Percentiles rank a stretch among this genome's conserved stretches.
phyloP scores from a whole-genome alignment of 352 stramenopile species.

The Globisporangium spinosum region DNA sequence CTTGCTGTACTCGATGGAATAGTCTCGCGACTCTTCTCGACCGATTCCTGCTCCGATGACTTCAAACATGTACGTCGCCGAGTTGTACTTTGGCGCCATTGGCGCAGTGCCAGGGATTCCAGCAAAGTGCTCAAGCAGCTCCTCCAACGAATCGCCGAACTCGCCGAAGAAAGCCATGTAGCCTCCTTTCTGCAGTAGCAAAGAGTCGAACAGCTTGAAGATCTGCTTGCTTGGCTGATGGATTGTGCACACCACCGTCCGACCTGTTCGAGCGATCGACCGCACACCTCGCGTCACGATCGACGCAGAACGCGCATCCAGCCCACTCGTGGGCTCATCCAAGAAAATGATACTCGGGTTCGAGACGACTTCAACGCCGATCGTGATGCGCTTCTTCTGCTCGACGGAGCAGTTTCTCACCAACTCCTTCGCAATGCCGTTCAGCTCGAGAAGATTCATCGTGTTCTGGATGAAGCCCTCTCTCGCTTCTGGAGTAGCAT shows the following conservation, averaged over 20 bases:
- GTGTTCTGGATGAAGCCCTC: constrained; percentile 83
- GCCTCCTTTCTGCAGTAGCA: constrained; percentile 78
- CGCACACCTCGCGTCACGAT: constrained; percentile 86
- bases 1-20: constrained; percentile 46
- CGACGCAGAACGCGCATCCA: constrained; percentile 84
- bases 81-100: constrained; percentile 76
- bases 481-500: constrained; percentile 75
- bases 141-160: constrained; percentile 52
- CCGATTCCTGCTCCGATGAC: constrained; percentile 51
- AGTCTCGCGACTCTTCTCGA: constrained; percentile 17
- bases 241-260: constrained; percentile 81
- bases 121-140: constrained; percentile 87
- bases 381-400: constrained; percentile 92
- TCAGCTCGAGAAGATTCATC: constrained; percentile 56
- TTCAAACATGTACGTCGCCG: constrained; percentile 81
- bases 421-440: constrained; percentile 38
- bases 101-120: constrained; percentile 54
- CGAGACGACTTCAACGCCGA: constrained; percentile 90
- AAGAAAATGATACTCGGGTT: constrained; percentile 94
- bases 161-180: constrained; percentile 86
- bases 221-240: constrained; percentile 78
- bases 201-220: constrained; percentile 91
- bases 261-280: constrained; percentile 80
- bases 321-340: constrained; percentile 89
- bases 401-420: constrained; percentile 70